phyloP scores from a whole-genome alignment of 169 alveolate genomes.

The Plasmodium yoelii region DNA sequence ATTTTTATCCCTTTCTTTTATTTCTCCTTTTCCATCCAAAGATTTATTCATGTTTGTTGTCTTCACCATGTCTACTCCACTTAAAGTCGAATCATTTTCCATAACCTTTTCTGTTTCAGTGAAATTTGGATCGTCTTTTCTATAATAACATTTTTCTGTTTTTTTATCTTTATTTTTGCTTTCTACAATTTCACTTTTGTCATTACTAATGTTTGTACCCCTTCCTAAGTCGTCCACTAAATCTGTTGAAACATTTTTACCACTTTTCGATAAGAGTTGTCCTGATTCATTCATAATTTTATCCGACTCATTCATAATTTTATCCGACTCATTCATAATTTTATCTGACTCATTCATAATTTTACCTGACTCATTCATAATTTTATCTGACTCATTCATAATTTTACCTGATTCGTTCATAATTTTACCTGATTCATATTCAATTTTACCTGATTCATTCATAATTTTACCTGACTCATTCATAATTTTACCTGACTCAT shows the following conservation, averaged over 20 bases:
- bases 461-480: too few relatives aligned
- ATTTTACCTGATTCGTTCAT: not conserved
- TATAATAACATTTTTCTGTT: not conserved
- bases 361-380: not conserved
- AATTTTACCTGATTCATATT: not conserved
- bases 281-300: not conserved
- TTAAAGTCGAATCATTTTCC: too few relatives aligned
- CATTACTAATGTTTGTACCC: not conserved
- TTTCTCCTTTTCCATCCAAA: too few relatives aligned
- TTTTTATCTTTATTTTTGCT: not conserved
- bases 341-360: not conserved
- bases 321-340: not conserved
- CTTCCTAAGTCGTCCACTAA: not conserved
- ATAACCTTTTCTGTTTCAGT: not conserved
- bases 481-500: too few relatives aligned
- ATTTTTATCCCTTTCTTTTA: too few relatives aligned
- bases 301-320: not conserved
- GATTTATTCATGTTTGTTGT: too few relatives aligned
- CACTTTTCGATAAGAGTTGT: too few relatives aligned
- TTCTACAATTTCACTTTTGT: not conserved
- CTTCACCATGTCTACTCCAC: too few relatives aligned
- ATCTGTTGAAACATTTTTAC: too few relatives aligned
- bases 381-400: not conserved
- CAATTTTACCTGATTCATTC: too few relatives aligned
- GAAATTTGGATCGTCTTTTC: not conserved